Conservation (phyloP, 805 yeast species). For the Nakazawaea wyomingensis region DNA sequence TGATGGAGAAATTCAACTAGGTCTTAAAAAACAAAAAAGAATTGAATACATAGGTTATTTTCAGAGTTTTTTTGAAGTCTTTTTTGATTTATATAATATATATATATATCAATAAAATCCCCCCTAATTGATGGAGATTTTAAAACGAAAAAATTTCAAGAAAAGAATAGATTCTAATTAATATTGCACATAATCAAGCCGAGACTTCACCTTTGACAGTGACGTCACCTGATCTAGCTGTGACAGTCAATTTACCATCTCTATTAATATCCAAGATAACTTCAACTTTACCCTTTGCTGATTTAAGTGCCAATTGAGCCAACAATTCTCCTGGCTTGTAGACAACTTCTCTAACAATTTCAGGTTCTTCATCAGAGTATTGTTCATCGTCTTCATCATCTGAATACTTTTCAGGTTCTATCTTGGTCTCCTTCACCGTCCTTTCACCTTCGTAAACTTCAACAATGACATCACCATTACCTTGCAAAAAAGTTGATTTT, state of each 20-base stretch:
- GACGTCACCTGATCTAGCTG: constrained; percentile 52
- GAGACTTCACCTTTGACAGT: constrained; percentile 23
- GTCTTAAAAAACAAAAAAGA: too few species aligned
- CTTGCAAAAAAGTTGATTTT: constrained; percentile 61
- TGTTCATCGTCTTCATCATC: constrained; percentile 43
- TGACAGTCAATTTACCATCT: constrained; percentile 59
- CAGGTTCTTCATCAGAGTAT: constrained; percentile 81
- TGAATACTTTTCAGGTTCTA: constrained; percentile 59
- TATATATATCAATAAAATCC: too few species aligned
- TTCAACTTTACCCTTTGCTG: constrained; percentile 67
- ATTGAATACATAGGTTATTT: too few species aligned
- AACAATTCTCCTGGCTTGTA: constrained; percentile 69
- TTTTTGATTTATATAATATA: too few species aligned
- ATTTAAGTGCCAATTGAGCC: constrained; percentile 74
- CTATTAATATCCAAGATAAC: constrained; percentile 58
- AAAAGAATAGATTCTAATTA: too few species aligned
- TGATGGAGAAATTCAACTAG: too few species aligned
- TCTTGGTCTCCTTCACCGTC: constrained; percentile 72
- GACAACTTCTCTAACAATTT: constrained; percentile 69
- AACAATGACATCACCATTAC: constrained; percentile 57
- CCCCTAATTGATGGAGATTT: too few species aligned
- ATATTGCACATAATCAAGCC: too few species aligned
- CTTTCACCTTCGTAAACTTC: constrained; percentile 84
- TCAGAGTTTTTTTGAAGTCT: too few species aligned
- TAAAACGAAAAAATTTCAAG: too few species aligned